These are phyloP conservation scores for Lizonia empirigonia DNA, from an alignment of 2,329 filamentous ascomycete species.

Conservation along the genomic window DNA sequence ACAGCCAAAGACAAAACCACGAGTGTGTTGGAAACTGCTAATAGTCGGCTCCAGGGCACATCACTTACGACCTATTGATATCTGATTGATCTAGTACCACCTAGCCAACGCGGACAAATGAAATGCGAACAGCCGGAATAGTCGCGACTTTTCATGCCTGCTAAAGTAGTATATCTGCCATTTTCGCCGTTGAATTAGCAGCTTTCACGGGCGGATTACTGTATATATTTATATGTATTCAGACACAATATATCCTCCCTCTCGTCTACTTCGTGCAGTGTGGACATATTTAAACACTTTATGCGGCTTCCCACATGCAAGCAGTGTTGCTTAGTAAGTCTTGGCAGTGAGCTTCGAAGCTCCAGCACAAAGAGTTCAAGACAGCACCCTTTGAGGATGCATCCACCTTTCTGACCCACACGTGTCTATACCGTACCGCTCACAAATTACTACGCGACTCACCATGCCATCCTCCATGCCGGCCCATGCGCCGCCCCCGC, in stretches of 20 bases:
- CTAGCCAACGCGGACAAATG: no score
- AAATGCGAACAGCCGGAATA: neutral
- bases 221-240: no score
- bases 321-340: slow-evolving; percentile 4
- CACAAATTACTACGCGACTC: neutral
- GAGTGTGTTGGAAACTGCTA: no score
- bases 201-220: neutral
- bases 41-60: no score
- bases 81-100: neutral
- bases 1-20: no score
- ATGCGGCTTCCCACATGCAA: neutral
- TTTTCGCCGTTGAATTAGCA: no score
- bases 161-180: no score
- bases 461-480: slow-evolving; percentile 28
- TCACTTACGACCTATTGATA: neutral
- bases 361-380: slow-evolving; percentile 2
- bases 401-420: neutral
- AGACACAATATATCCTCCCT: no score
- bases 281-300: neutral
- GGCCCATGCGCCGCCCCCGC: slow-evolving; percentile 37
- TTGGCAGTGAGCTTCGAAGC: slow-evolving; percentile 5
- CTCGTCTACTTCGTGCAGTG: no score
- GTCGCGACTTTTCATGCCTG: neutral
- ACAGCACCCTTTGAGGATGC: slow-evolving; percentile 1
- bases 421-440: neutral